These are phyloP conservation scores for Umbelopsis vinacea DNA, from an alignment of 192 early-diverging fungal genomes.

Conservation along the genomic window DNA sequence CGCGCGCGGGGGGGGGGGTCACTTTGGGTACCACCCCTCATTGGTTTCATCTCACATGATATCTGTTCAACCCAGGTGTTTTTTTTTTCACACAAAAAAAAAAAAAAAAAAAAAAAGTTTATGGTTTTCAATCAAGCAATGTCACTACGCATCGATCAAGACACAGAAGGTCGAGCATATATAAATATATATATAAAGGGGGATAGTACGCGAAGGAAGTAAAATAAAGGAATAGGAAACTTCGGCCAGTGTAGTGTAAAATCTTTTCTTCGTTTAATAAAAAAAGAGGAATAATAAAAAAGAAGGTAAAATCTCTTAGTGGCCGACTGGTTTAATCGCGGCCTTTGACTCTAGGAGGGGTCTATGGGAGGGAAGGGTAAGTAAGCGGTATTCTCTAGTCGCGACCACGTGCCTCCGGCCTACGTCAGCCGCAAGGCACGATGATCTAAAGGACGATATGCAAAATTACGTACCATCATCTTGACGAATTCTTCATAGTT, in stretches of 20 bases:
- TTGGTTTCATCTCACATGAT: constrained; percentile 2
- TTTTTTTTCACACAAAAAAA: too few relatives aligned
- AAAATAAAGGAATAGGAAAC: not conserved
- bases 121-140: too few relatives aligned
- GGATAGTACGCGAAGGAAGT: not conserved
- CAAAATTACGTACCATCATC: constrained; percentile 55
- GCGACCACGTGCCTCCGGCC: not conserved
- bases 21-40: not conserved
- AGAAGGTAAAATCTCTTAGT: not conserved
- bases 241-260: not conserved
- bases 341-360: constrained; percentile 24
- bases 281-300: not conserved
- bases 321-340: not conserved
- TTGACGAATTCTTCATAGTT: constrained; percentile 92
- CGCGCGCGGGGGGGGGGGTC: not conserved
- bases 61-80: too few relatives aligned
- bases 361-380: not conserved
- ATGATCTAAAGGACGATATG: not conserved
- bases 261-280: constrained; percentile 9
- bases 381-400: not conserved
- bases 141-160: too few relatives aligned
- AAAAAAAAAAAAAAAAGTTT: too few relatives aligned
- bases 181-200: too few relatives aligned
- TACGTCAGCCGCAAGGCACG: not conserved
- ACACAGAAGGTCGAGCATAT: too few relatives aligned